Base-by-base conservation (phyloP, 768 basidiomycete genomes). In the Tulasnella calospora region DNA sequence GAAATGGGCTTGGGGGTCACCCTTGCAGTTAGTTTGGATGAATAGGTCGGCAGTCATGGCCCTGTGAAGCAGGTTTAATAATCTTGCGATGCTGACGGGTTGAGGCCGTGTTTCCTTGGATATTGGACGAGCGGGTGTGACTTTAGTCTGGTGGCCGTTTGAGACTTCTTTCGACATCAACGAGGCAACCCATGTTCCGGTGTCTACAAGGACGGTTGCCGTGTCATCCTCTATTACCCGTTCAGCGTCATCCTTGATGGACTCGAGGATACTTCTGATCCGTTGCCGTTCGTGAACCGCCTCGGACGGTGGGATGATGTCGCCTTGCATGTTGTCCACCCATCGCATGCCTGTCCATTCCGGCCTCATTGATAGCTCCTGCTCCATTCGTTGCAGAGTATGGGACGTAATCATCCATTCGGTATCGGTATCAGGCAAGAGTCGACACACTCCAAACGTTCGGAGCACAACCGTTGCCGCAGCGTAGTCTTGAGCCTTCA, bases 391-490 rank as follows among this genome's bases (percentile, higher is more conserved):
- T 9, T 72, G 44, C 13, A 80, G 36, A 36, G 73, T 73, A 27
- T 57, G 78, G 78, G 36, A 61, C 35, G 35, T 67, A 82, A 73
- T 61, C 76, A 67, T n/a, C 21, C 33, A 38, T 57, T 80, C 70
- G n/a, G 79, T 78, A 5, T 70, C 12, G 46, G 47, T 55, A 51
- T 35, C 79, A 13, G 79, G 79, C 6, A 74, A 13, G n/a, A 80
- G 70, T 33, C n/a, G 41, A 51, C 78, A 79, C 21, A 73, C 70
- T 2, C 9, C 78, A 55, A 80, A 78, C 10, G 35, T 67, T 33
- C 78, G 78, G 1, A 80, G 71, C 15, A 73, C 27, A 72, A 81
- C 38, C 81, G 82, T 33, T 80, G 82, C n/a, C 46, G 82, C 74
- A 75, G 81, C 40, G 78, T 81, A 46, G 78, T 82, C 69, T 79